phyloP scores from a whole-genome alignment of 352 stramenopile genomes.

The Phytopythium ostracodes region DNA sequence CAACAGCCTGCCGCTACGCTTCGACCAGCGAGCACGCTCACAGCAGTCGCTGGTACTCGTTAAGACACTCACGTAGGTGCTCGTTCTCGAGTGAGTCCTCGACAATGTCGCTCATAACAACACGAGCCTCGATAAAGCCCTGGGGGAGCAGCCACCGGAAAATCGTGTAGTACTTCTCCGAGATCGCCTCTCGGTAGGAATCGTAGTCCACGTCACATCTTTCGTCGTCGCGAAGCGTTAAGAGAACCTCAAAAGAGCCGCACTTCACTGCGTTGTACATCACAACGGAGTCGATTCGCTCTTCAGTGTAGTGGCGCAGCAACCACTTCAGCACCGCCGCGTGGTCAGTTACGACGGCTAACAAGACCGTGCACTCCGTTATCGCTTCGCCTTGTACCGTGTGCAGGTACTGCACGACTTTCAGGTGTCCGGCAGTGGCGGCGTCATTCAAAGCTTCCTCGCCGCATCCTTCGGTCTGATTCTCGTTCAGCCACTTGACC shows the following conservation, averaged over 20 bases:
- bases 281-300: background rate
- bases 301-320: background rate
- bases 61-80: background rate
- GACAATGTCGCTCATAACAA: background rate
- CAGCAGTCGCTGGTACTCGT: background rate
- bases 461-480: background rate
- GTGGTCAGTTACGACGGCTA: background rate
- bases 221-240: background rate
- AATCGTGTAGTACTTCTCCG: background rate
- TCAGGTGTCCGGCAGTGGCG: background rate
- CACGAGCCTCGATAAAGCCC: background rate
- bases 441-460: background rate
- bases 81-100: background rate
- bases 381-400: background rate
- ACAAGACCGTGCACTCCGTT: background rate
- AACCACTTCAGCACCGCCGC: background rate
- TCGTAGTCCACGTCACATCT: background rate
- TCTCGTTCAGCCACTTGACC: slow-evolving; percentile 2
- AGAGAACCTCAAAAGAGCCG: background rate
- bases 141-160: background rate
- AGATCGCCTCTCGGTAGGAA: background rate
- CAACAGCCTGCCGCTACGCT: no score
- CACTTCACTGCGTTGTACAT: background rate
- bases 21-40: no score
- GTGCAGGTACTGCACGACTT: background rate